Evolutionary conservation across 768 basidiomycete species (phyloP), one percentile per base, ranked within the genome.

Genomic region (Antrodiella citrinella): DNA sequence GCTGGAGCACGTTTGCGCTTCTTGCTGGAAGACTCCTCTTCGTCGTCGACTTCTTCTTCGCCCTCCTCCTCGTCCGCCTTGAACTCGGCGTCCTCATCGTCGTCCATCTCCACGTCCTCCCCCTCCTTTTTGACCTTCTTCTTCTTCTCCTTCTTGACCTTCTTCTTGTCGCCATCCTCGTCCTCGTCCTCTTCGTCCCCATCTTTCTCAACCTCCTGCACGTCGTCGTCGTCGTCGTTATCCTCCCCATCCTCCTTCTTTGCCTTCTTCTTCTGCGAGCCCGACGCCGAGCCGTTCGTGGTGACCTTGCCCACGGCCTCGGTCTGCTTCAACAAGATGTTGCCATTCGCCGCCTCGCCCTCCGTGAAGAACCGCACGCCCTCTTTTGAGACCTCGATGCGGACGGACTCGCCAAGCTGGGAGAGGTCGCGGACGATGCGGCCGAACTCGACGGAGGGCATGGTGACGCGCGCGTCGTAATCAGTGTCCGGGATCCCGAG

Each of bases 401-500:
- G 84, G 42, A 98, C 94, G 45, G 80, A 84, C 71, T 99, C 96
- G 51, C 96, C 95, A 7, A 99, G 78, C 48, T 81, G 78, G 4
- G 84, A 82, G 20, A 98, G 77, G 66, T 99, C 95, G 47, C 90
- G 83, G 45, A 95, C 91, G 63, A 99, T 97, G 47, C 94, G 83
- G 22, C 82, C 69, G 62, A 99, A 98, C 65, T 99, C 96, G 26
- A 73, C 52, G 0, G 92, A 80, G 5, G 88, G 78, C 81, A 99
- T 83, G 18, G 84, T 83, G 44, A 98, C 83, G 50, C 86, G 84
- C 2, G 91, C 91, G 60, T 98, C 95, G 67, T 98, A 99, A 45
- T 94, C 87, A 2, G 96, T 99, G 56, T 97, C 94, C 13, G 96
- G 96, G 61, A 98, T 98, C 44, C 86, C 86, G 47, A 98, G 85